Conservation (phyloP, 2,329 filamentous ascomycete genomes). For the Exserohilum rostratum region DNA sequence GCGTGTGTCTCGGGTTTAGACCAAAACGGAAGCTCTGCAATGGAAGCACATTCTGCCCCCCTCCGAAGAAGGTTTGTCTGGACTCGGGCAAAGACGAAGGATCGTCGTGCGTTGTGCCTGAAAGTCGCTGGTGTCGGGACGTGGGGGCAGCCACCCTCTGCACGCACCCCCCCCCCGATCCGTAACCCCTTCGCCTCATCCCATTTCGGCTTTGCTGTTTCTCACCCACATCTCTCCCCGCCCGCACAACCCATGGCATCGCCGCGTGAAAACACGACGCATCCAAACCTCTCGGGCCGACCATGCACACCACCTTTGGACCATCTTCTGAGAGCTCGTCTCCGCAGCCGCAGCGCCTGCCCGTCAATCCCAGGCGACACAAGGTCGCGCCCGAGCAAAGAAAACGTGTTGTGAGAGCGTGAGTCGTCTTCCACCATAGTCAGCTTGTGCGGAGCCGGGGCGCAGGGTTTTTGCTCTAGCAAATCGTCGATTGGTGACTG, state of each 20-base stretch:
- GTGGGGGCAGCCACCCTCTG: constrained; percentile 10
- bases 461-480: not conserved
- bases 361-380: constrained; percentile 32
- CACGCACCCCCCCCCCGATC: not conserved
- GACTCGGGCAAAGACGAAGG: not conserved
- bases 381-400: constrained; percentile 31
- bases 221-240: constrained; percentile 10
- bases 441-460: not conserved
- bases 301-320: constrained; percentile 16
- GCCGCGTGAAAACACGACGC: constrained; percentile 11
- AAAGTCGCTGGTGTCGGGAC: not conserved
- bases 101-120: not conserved
- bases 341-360: constrained; percentile 23
- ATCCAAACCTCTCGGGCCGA: constrained; percentile 8
- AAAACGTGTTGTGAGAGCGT: constrained; percentile 33
- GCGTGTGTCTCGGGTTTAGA: too few relatives aligned
- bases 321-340: constrained; percentile 16
- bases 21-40: too few relatives aligned
- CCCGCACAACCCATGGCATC: constrained; percentile 9
- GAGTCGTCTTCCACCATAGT: constrained; percentile 10
- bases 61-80: too few relatives aligned
- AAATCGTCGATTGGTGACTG: not conserved
- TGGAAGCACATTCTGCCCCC: too few relatives aligned
- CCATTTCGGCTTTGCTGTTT: constrained; percentile 5
- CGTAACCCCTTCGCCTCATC: constrained; percentile 4